Percentiles rank a stretch among this genome's conserved stretches.
phyloP scores from a whole-genome alignment of 352 stramenopile species.

The Pythium vanterpoolii region DNA sequence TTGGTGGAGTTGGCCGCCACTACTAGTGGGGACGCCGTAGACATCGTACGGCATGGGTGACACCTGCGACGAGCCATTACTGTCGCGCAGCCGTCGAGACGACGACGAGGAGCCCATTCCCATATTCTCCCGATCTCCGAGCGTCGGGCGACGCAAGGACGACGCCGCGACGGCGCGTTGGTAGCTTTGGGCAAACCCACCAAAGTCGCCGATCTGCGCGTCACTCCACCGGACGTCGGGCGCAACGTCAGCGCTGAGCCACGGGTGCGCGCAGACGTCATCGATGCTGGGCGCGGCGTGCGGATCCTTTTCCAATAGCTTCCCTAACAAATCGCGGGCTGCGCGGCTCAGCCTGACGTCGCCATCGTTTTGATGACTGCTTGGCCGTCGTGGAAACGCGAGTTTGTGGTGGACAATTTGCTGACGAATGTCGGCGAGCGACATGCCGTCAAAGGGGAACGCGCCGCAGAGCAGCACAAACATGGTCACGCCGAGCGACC shows the following conservation, averaged over 20 bases:
- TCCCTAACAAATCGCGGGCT: constrained; percentile 53
- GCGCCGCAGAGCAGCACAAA: constrained; percentile 60
- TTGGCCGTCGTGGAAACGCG: constrained; percentile 20
- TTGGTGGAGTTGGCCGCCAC: constrained; percentile 10
- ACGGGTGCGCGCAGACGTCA: constrained; percentile 62
- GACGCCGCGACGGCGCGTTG: constrained; percentile 36
- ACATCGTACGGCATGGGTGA: constrained; percentile 14
- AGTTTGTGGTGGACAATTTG: constrained; percentile 23
- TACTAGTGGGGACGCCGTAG: constrained; percentile 3
- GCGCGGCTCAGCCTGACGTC: constrained; percentile 50
- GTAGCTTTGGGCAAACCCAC: constrained; percentile 44
- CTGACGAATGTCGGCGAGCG: constrained; percentile 25
- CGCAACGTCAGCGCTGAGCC: constrained; percentile 53
- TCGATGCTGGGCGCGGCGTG: constrained; percentile 47
- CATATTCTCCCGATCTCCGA: not conserved
- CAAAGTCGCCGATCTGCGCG: constrained; percentile 37
- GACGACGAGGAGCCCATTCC: constrained; percentile 1
- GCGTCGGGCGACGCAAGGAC: constrained; percentile 16
- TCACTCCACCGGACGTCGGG: constrained; percentile 40
- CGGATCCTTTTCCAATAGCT: constrained; percentile 56
- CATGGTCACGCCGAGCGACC: constrained; percentile 70
- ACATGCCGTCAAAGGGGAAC: constrained; percentile 44
- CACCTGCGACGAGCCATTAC: not conserved
- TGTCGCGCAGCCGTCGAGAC: not conserved
- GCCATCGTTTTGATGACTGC: not conserved